These are phyloP conservation scores for Linaria vulgaris DNA, from an alignment of 257 asterid species.

Conservation along the genomic window DNA sequence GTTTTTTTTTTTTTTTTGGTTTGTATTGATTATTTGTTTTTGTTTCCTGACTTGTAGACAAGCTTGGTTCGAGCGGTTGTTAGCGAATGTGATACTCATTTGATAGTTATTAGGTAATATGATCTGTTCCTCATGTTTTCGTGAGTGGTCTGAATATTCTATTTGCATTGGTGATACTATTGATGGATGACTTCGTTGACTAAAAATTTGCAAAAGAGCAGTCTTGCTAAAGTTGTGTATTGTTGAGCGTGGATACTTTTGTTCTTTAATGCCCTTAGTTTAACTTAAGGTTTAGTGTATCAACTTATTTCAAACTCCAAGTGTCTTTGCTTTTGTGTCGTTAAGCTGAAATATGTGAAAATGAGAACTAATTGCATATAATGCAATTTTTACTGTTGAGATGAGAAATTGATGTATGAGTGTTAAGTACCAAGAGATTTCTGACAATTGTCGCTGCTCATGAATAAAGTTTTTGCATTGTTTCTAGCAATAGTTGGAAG, in stretches of 20 bases:
- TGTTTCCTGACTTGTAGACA: constrained; percentile 49
- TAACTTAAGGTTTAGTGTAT: background rate
- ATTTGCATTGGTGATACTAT: background rate
- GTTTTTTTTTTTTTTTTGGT: background rate
- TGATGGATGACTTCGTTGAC: background rate
- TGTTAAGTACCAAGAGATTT: background rate
- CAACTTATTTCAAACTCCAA: background rate
- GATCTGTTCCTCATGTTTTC: background rate
- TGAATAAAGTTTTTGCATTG: constrained; percentile 16
- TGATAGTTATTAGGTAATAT: constrained; percentile 69
- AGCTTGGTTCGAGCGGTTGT: constrained; percentile 98
- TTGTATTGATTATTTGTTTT: constrained; percentile 13
- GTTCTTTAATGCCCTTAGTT: background rate
- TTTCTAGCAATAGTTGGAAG: background rate
- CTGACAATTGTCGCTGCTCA: constrained; percentile 1
- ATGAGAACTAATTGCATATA: background rate
- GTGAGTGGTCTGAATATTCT: constrained; percentile 4
- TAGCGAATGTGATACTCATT: constrained; percentile 84
- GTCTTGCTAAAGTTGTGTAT: background rate
- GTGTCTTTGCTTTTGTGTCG: background rate
- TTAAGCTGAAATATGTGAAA: background rate
- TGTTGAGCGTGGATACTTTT: background rate
- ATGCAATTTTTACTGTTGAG: background rate
- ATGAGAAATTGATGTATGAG: background rate
- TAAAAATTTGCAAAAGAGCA: background rate